Percentiles rank a stretch among this genome's conserved stretches.
phyloP scores from a whole-genome alignment of 306 rosid species.

The Casuarina glauca region DNA sequence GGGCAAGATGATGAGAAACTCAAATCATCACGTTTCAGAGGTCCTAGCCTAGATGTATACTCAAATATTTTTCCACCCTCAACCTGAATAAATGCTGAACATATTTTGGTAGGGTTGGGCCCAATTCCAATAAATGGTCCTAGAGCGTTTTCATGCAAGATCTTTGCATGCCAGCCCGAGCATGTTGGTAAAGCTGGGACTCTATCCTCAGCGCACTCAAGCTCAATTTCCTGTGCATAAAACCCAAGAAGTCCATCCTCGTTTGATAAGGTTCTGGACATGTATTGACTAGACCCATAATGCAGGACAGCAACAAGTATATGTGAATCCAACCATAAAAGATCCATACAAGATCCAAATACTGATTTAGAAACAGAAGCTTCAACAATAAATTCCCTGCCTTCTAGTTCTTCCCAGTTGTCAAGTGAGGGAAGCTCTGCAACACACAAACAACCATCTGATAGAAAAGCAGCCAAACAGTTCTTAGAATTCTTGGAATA shows the following conservation, averaged over 20 bases:
- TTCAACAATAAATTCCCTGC: constrained; percentile 67
- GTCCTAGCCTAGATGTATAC: constrained; percentile 50
- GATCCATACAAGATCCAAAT: constrained; percentile 68
- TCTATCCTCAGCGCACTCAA: constrained; percentile 68
- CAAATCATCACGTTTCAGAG: constrained; percentile 49
- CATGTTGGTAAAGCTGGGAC: constrained; percentile 65
- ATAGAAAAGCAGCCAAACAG: constrained; percentile 65
- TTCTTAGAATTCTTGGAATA: constrained; percentile 67
- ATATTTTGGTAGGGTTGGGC: constrained; percentile 55
- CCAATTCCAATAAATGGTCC: constrained; percentile 59
- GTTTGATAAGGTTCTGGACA: constrained; percentile 31
- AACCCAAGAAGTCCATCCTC: constrained; percentile 54
- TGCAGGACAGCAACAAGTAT: constrained; percentile 72
- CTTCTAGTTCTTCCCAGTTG: constrained; percentile 91
- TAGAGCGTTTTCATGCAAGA: constrained; percentile 46
- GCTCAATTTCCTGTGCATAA: constrained; percentile 74
- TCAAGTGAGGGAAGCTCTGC: constrained; percentile 83
- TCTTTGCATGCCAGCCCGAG: constrained; percentile 83
- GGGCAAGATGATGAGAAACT: constrained; percentile 75
- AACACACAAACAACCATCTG: constrained; percentile 69
- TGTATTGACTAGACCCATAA: constrained; percentile 59
- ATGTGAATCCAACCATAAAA: constrained; percentile 78
- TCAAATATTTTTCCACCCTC: constrained; percentile 61
- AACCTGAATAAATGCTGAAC: constrained; percentile 73
- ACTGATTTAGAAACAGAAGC: constrained; percentile 44